Conservation (phyloP, 306 rosid species). For the Citrullus mucosospermus region DNA sequence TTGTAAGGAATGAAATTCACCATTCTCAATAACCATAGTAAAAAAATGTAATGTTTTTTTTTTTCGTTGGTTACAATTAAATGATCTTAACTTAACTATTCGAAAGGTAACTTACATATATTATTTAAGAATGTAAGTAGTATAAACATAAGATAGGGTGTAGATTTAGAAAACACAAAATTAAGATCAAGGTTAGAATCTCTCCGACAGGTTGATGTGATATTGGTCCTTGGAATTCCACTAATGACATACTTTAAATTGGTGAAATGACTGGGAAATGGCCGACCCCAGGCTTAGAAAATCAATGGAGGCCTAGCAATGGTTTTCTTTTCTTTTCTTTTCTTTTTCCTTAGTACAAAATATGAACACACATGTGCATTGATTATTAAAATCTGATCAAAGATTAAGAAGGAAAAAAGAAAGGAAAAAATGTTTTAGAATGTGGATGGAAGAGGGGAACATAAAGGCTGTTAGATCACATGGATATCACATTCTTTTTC, state of each 20-base stretch:
- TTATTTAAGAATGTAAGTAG: too few species aligned
- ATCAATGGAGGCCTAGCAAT: constrained; percentile 7
- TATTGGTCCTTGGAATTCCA: constrained; percentile 10
- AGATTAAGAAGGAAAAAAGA: neutral
- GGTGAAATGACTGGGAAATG: constrained; percentile 4
- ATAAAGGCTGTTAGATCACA: constrained; percentile 97
- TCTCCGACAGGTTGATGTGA: constrained; percentile 4
- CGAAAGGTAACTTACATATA: too few species aligned
- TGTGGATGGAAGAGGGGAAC: constrained; percentile 25
- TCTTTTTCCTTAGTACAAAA: neutral
- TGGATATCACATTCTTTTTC: constrained; percentile 68
- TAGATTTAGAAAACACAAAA: neutral
- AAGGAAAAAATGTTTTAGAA: neutral
- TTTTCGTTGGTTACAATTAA: too few species aligned
- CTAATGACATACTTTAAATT: constrained; percentile 7
- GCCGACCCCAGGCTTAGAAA: neutral
- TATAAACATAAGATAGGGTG: too few species aligned
- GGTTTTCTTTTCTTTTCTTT: neutral
- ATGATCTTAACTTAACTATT: too few species aligned
- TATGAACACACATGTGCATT: constrained; percentile 6
- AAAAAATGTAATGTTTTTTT: too few species aligned
- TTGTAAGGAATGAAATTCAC: too few species aligned
- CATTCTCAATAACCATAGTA: too few species aligned
- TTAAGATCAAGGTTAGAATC: neutral
- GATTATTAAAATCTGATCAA: neutral